These are phyloP conservation scores for Candida tropicalis DNA, from an alignment of 1,139 yeast species.

Conservation along the genomic window DNA sequence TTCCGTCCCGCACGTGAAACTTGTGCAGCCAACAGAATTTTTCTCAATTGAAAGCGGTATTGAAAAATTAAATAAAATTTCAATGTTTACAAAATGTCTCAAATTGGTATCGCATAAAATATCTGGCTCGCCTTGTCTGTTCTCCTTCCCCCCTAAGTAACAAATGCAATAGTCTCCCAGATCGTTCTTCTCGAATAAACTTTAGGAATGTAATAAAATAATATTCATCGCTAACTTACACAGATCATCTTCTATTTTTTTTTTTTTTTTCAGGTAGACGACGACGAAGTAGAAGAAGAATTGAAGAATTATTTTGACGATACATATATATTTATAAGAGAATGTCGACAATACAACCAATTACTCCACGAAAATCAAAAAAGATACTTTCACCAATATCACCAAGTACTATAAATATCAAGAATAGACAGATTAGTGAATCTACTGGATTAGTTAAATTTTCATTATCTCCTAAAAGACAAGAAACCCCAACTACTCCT, in stretches of 20 bases:
- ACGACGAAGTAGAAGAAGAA: too few relatives aligned
- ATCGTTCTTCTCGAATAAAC: too few relatives aligned
- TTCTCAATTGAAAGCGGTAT: too few relatives aligned
- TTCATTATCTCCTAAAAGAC: slow-evolving; percentile 16
- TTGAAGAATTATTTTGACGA: background rate
- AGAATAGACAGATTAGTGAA: slow-evolving; percentile 21
- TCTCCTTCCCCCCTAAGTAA: too few relatives aligned
- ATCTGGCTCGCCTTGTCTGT: too few relatives aligned
- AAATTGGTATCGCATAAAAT: background rate
- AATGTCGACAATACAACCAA: slow-evolving; percentile 8
- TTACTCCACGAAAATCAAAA: slow-evolving; percentile 1
- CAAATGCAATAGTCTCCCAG: too few relatives aligned
- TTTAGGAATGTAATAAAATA: too few relatives aligned
- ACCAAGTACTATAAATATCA: slow-evolving; percentile 8
- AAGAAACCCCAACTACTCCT: slow-evolving; percentile 1
- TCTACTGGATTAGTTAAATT: slow-evolving; percentile 25
- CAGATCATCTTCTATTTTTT: too few relatives aligned
- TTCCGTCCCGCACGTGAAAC: background rate
- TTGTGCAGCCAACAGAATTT: too few relatives aligned
- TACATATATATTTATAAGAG: slow-evolving; percentile 1
- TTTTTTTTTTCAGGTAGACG: too few relatives aligned
- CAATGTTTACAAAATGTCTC: background rate
- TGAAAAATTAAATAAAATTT: background rate
- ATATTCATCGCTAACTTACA: too few relatives aligned
- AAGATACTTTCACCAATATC: slow-evolving; percentile 17